phyloP scores from a whole-genome alignment of 202 grass and related monocot species.

The Bolboschoenoplectus hybrid region DNA sequence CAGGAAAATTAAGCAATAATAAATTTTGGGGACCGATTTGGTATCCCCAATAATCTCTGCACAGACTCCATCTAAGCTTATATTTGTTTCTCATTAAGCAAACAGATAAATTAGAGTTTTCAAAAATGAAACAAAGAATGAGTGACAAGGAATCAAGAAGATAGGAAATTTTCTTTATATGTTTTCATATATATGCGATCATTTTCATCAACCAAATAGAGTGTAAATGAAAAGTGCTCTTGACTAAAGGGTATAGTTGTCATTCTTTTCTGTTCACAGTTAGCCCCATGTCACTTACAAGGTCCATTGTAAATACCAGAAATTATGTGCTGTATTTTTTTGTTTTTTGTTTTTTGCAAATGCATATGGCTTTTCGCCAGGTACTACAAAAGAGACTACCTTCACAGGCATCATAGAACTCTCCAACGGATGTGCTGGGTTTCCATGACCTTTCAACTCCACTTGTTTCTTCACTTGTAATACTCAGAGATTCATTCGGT shows the following conservation, averaged over 20 bases:
- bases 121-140: not conserved
- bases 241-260: not conserved
- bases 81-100: not conserved
- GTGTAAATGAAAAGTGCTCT: not conserved
- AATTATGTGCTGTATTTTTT: not conserved
- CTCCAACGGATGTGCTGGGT: constrained; percentile 49
- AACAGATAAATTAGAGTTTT: not conserved
- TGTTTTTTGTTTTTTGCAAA: not conserved
- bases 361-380: not conserved
- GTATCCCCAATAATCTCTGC: not conserved
- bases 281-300: constrained; percentile 1
- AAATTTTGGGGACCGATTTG: not conserved
- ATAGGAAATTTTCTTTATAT: not conserved
- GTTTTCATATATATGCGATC: not conserved
- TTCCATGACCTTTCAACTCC: constrained; percentile 54
- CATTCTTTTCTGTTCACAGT: not conserved
- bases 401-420: constrained; percentile 92
- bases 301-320: not conserved
- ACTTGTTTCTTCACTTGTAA: constrained; percentile 61
- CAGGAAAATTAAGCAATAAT: not conserved
- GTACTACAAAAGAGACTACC: constrained; percentile 52
- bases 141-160: not conserved
- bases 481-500: constrained; percentile 60
- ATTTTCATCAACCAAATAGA: not conserved
- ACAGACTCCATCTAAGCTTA: not conserved